A percentile compares a stretch with the other conserved stretches of the same genome.
These are phyloP conservation scores for Pseudocercospora fuligena DNA, from an alignment of 2,329 filamentous ascomycete genomes.

Conservation along the genomic window DNA sequence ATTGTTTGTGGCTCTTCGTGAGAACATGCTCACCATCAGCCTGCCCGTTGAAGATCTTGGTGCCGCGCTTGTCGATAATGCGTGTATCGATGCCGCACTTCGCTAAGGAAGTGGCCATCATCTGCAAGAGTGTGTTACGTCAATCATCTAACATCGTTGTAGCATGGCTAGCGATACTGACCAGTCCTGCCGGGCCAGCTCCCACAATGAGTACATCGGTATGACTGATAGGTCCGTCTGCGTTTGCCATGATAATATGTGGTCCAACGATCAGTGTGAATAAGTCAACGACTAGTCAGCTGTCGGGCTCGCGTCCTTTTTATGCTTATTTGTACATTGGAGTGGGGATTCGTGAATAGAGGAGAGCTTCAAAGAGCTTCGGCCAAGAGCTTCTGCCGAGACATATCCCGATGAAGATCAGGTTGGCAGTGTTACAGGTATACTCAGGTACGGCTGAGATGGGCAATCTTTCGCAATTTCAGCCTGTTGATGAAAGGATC, in stretches of 20 bases:
- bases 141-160: neutral
- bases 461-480: neutral
- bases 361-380: too few relatives aligned
- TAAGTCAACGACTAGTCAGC: neutral
- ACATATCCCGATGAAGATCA: too few relatives aligned
- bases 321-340: too few relatives aligned
- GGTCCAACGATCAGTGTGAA: neutral
- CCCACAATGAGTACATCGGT: constrained; percentile 42
- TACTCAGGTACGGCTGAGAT: neutral
- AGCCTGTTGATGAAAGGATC: neutral
- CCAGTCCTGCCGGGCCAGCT: constrained; percentile 28
- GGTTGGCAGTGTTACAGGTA: neutral
- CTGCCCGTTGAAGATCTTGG: constrained; percentile 46
- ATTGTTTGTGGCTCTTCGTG: neutral
- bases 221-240: neutral
- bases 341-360: too few relatives aligned
- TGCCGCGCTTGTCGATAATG: constrained; percentile 49
- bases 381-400: too few relatives aligned
- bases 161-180: neutral
- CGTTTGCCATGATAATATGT: neutral
- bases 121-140: constrained; percentile 22
- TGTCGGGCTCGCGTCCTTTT: too few relatives aligned
- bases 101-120: constrained; percentile 49
- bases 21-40: constrained; percentile 37
- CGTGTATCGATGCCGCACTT: constrained; percentile 47